Conservation (phyloP, 31 red algal species). For the Endocladia muricata region DNA sequence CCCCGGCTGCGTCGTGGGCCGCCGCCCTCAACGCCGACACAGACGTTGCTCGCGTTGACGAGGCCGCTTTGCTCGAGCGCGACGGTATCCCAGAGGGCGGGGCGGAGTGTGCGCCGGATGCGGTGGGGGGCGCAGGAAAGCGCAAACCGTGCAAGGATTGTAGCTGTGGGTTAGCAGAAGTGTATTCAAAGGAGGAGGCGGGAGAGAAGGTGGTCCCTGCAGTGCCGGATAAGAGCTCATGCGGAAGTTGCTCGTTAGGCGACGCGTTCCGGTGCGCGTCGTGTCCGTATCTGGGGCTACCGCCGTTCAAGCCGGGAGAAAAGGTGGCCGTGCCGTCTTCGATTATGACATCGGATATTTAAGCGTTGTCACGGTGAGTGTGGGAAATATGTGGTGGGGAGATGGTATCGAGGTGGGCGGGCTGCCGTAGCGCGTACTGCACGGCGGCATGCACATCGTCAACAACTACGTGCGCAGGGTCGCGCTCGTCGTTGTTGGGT, state of each 20-base stretch:
- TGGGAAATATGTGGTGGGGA: background rate
- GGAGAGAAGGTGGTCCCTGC: background rate
- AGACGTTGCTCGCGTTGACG: constrained; percentile 21
- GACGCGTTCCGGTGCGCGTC: constrained; percentile 91
- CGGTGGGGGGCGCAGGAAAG: too few relatives aligned
- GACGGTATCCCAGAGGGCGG: constrained; percentile 50
- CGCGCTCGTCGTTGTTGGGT: constrained; percentile 47
- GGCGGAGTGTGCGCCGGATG: background rate
- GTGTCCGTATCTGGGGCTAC: constrained; percentile 90
- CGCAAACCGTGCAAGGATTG: constrained; percentile 74
- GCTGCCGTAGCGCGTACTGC: constrained; percentile 10
- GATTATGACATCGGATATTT: constrained; percentile 69
- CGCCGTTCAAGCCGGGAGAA: constrained; percentile 83
- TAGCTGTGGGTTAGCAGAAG: constrained; percentile 61
- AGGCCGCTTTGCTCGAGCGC: constrained; percentile 39
- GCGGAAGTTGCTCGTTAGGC: constrained; percentile 79
- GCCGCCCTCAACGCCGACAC: constrained; percentile 13
- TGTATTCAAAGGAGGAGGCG: constrained; percentile 26
- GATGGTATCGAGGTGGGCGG: background rate
- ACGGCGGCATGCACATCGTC: constrained; percentile 64
- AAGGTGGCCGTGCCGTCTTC: constrained; percentile 48
- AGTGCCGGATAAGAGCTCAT: constrained; percentile 20
- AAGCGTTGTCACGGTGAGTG: background rate
- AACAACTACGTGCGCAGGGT: constrained; percentile 65
- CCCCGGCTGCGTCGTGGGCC: constrained; percentile 22